Conservation (phyloP, 768 basidiomycete species). For the Lentinula raphanica region DNA sequence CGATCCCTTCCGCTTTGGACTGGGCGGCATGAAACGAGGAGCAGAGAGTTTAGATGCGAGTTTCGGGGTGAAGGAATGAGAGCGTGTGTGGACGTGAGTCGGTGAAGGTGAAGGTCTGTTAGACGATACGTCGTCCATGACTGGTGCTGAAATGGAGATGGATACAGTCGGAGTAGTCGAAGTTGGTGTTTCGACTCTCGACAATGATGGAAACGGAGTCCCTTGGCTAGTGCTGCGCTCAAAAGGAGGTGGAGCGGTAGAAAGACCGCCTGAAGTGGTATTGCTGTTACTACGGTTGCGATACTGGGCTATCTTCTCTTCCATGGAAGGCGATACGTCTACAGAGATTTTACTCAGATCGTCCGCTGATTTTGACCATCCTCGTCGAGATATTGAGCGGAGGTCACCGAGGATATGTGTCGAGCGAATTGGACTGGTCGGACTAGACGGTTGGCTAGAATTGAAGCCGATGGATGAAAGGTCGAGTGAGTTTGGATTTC, state of each 20-base stretch:
- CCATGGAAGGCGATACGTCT: constrained; percentile 40
- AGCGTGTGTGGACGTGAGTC: constrained; percentile 50
- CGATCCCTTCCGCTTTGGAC: constrained; percentile 55
- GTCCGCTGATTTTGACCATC: constrained; percentile 78
- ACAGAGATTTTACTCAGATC: constrained; percentile 41
- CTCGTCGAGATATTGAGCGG: constrained; percentile 60
- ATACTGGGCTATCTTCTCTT: constrained; percentile 63
- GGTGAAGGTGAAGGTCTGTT: constrained; percentile 11
- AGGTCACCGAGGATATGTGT: constrained; percentile 56
- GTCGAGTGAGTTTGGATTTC: constrained; percentile 40
- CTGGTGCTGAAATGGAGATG: constrained; percentile 24
- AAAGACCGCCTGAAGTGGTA: constrained; percentile 27
- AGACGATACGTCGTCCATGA: constrained; percentile 19
- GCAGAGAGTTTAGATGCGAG: constrained; percentile 63
- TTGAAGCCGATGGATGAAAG: constrained; percentile 27
- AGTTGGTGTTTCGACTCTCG: constrained; percentile 16
- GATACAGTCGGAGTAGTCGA: constrained; percentile 29
- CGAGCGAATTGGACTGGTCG: constrained; percentile 15
- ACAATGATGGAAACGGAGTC: constrained; percentile 37
- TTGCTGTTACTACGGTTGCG: constrained; percentile 54
- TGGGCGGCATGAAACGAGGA: constrained; percentile 45
- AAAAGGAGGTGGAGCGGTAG: constrained; percentile 23
- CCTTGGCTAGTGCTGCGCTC: background rate
- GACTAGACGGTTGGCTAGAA: constrained; percentile 37
- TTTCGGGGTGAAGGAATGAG: constrained; percentile 68